Base-by-base conservation (phyloP, 2,329 filamentous ascomycete genomes). In the Alternaria alternata region DNA sequence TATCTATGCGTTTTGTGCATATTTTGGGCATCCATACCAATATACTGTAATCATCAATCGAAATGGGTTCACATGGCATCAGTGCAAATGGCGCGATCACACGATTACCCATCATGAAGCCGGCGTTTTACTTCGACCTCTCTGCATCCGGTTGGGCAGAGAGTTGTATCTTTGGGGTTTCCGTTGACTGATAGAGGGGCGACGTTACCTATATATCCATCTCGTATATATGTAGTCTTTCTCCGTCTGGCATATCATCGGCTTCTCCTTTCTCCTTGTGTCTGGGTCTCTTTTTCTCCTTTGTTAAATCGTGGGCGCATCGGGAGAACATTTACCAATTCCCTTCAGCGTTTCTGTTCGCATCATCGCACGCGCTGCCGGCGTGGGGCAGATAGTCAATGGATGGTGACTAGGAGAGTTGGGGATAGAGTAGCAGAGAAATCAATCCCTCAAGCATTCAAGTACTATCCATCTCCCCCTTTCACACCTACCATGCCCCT, bases 1-100 rank as follows among this genome's bases (percentile, higher is more conserved):
- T 58, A 61, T 63, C 66, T 58, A 67, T 69, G 61, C 61, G 57
- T 49, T 42, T 44, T 70, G 71, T 74, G 70, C 65, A 73, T 69
- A 71, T 68, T 65, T 63, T 47, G 51, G 57, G 58, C 60, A 62
- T 54, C 51, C 46, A 46, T 41, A 56, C 52, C 51, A 46, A 54
- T 61, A 67, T 64, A 72, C 60, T 67, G 58, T 72, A 72, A 70
- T 70, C 67, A 65, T 64, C 64, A 66, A 67, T 53, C 55, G 58
- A 59, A 52, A 52, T 61, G 57, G 58, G 46, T 54, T 64, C 54
- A 61, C 67, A 67, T 67, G 66, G 64, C 64, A 61, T 49, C 56
- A 62, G 60, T 62, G 58, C 55, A 44, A 38, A 63, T 38, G 61
- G 52, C 46, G 55, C 60, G 34, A 54, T 51, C 49, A 62, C 16